Conservation (phyloP, 495 filamentous ascomycete genomes). For the Talaromyces liani region DNA sequence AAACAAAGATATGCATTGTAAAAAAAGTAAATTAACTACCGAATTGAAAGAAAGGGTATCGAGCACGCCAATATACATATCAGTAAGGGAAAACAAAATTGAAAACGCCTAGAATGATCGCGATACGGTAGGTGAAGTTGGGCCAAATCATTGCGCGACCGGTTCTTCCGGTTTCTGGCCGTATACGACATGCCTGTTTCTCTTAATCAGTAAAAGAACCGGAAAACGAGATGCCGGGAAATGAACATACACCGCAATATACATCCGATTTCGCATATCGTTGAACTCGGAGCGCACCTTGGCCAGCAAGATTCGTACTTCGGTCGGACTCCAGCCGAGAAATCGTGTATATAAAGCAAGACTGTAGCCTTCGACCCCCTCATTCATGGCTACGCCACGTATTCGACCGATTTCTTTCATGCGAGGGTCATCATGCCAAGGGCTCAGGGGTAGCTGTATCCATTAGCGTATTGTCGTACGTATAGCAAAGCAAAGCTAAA, state of each 20-base stretch:
- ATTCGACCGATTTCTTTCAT: constrained; percentile 10
- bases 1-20: neutral
- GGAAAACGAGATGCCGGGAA: neutral
- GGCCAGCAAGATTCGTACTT: constrained; percentile 41
- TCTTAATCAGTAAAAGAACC: neutral
- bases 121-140: neutral
- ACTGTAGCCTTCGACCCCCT: constrained; percentile 22
- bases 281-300: constrained; percentile 32
- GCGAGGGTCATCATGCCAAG: constrained; percentile 4
- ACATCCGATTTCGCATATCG: constrained; percentile 8
- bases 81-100: neutral
- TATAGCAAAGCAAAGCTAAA: too few species aligned
- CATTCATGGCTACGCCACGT: constrained; percentile 13
- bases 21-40: neutral
- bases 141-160: neutral
- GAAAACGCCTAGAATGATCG: neutral
- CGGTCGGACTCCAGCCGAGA: constrained; percentile 37
- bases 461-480: too few species aligned
- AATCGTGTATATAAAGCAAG: constrained; percentile 34
- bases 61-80: neutral
- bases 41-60: neutral
- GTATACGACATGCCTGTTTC: constrained; percentile 1
- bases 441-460: constrained; percentile 23
- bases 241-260: constrained; percentile 10
- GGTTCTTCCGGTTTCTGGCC: neutral